Conservation (phyloP, 768 basidiomycete species). For the Lentinus tigrinus region DNA sequence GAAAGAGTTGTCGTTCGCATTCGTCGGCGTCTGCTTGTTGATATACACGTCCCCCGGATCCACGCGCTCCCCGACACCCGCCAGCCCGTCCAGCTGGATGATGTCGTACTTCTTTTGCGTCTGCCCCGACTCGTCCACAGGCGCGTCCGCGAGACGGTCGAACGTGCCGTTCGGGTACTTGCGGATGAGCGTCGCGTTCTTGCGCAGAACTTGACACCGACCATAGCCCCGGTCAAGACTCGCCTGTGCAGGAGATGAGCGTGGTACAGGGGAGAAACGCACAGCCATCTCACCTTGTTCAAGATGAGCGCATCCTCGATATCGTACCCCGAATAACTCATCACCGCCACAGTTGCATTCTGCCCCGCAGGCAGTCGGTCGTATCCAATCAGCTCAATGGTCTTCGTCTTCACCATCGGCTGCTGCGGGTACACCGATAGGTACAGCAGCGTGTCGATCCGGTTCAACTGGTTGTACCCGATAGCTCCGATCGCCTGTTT, state of each 20-base stretch:
- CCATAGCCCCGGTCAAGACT: constrained; percentile 97
- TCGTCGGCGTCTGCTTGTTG: constrained; percentile 95
- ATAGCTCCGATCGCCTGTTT: constrained; percentile 99
- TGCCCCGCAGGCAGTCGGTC: constrained; percentile 97
- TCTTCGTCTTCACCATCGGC: constrained; percentile 99
- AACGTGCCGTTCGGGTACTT: constrained; percentile 98
- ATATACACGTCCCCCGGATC: constrained; percentile 93
- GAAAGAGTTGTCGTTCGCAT: constrained; percentile 89
- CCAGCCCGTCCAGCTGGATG: constrained; percentile 89
- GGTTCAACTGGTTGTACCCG: constrained; percentile 94
- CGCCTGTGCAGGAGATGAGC: constrained; percentile 52
- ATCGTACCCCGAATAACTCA: constrained; percentile 99
- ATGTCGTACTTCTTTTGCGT: constrained; percentile 85
- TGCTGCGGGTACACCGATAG: constrained; percentile 97
- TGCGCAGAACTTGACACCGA: constrained; percentile 94
- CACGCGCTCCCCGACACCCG: constrained; percentile 92
- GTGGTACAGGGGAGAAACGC: constrained; percentile 36
- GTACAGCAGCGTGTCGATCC: constrained; percentile 98
- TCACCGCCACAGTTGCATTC: constrained; percentile 97
- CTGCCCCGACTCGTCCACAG: constrained; percentile 77
- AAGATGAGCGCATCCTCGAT: constrained; percentile 98
- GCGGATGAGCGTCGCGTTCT: constrained; percentile 90
- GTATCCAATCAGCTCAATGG: constrained; percentile 95
- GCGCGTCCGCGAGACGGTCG: constrained; percentile 93
- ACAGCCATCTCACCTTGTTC: no score